Evolutionary conservation across 1,284 basidiomycete genomes (phyloP).

Genomic region (Ganoderma boninense): DNA sequence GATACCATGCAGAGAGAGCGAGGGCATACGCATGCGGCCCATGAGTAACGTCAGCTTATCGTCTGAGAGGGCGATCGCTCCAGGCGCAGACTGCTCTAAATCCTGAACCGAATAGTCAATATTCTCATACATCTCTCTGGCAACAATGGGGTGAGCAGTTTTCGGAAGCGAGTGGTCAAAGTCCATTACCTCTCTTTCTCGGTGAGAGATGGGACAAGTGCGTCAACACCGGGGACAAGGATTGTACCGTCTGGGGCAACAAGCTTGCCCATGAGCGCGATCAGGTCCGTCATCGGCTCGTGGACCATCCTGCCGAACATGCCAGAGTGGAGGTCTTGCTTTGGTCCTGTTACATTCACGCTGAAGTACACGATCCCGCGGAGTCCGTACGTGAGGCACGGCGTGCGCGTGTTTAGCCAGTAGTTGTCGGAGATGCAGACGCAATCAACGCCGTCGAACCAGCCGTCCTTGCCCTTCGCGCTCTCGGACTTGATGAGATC

Average conservation of each 20-base stretch:
- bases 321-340: slow-evolving; percentile 92
- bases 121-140: slow-evolving; percentile 70
- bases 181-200: slow-evolving; percentile 74
- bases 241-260: slow-evolving; percentile 88
- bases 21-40: slow-evolving; percentile 90
- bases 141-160: slow-evolving; percentile 1
- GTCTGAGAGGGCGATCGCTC: slow-evolving; percentile 76
- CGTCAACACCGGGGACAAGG: slow-evolving; percentile 90
- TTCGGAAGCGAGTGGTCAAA: slow-evolving; percentile 10
- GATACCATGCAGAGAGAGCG: slow-evolving; percentile 94
- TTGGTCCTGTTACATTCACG: slow-evolving; percentile 85
- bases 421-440: slow-evolving; percentile 96
- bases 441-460: slow-evolving; percentile 93
- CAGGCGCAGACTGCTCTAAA: slow-evolving; percentile 85
- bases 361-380: slow-evolving; percentile 94
- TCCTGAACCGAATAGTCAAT: slow-evolving; percentile 83
- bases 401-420: slow-evolving; percentile 84
- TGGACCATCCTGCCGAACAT: slow-evolving; percentile 89
- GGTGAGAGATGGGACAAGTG: slow-evolving; percentile 83
- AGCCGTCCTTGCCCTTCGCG: slow-evolving; percentile 68
- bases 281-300: slow-evolving; percentile 89
- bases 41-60: slow-evolving; percentile 90
- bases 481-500: slow-evolving; percentile 88
- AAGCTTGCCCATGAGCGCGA: slow-evolving; percentile 85
- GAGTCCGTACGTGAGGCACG: slow-evolving; percentile 79